Evolutionary conservation across 768 basidiomycete species (phyloP).

Genomic region (Aureoboletus auriporus): DNA sequence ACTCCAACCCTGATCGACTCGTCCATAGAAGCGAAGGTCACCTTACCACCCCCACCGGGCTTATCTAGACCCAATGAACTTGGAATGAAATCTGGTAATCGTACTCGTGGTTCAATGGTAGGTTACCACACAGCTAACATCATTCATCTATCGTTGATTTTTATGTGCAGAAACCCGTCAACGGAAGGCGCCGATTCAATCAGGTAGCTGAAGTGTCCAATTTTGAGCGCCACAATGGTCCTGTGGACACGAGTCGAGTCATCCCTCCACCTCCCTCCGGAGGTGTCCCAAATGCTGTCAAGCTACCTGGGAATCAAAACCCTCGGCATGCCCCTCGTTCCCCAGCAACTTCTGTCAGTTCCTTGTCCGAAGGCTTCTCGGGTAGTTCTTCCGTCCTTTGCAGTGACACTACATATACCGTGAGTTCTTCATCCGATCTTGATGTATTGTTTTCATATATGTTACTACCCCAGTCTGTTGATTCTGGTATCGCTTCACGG

Average conservation of each 20-base stretch:
- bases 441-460: background rate
- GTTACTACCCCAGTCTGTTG: constrained; percentile 13
- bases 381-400: constrained; percentile 5
- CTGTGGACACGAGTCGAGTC: background rate
- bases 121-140: background rate
- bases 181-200: background rate
- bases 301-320: background rate
- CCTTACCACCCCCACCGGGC: constrained; percentile 11
- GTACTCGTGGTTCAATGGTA: background rate
- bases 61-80: background rate
- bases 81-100: background rate
- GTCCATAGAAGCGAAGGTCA: background rate
- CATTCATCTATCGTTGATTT: background rate
- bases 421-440: background rate
- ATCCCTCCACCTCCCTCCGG: constrained; percentile 7
- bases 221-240: constrained; percentile 8
- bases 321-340: constrained; percentile 5
- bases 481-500: background rate
- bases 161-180: constrained; percentile 3
- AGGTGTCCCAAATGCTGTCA: constrained; percentile 4
- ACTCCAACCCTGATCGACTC: background rate
- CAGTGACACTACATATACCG: constrained; percentile 21
- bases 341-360: constrained; percentile 7
- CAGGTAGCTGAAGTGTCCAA: background rate
- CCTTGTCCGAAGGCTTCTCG: constrained; percentile 18